A percentile compares a stretch with the other conserved stretches of the same genome.
These are phyloP conservation scores for Cordyceps militaris DNA, from an alignment of 2,329 filamentous ascomycete genomes.

Conservation along the genomic window DNA sequence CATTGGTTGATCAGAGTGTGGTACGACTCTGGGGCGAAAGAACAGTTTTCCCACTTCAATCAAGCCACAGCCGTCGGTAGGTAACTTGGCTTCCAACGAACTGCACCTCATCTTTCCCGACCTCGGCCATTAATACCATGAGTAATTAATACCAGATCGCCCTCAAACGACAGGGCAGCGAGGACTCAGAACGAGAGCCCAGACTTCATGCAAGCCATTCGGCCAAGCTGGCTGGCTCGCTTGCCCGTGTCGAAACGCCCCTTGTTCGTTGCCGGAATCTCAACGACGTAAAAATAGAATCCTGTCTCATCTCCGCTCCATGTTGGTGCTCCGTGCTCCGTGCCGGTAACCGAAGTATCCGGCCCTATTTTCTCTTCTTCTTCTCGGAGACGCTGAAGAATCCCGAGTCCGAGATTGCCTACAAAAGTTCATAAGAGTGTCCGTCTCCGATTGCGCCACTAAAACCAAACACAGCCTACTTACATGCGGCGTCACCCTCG, in stretches of 20 bases:
- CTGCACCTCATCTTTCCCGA: too few species aligned
- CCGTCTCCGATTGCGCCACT: too few species aligned
- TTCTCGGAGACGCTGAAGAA: not conserved
- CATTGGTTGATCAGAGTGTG: not conserved
- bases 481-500: too few species aligned
- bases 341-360: not conserved
- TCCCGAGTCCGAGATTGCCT: not conserved
- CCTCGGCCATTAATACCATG: too few species aligned
- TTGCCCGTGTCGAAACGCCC: not conserved
- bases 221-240: too few species aligned
- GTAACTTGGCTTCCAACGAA: not conserved
- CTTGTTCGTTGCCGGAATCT: not conserved
- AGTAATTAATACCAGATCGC: too few species aligned
- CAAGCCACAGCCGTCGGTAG: not conserved
- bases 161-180: too few species aligned
- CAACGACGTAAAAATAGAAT: not conserved
- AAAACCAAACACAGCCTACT: too few species aligned
- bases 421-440: too few species aligned
- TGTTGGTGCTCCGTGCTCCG: not conserved
- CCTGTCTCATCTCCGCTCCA: not conserved
- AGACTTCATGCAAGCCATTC: too few species aligned
- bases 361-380: not conserved
- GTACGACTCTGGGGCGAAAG: not conserved
- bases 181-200: too few species aligned
- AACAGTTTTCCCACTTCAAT: not conserved